A percentile compares a stretch with the other conserved stretches of the same genome.
These are phyloP conservation scores for Pichia sp. DNA, from an alignment of 1,139 yeast species.

Conservation along the genomic window DNA sequence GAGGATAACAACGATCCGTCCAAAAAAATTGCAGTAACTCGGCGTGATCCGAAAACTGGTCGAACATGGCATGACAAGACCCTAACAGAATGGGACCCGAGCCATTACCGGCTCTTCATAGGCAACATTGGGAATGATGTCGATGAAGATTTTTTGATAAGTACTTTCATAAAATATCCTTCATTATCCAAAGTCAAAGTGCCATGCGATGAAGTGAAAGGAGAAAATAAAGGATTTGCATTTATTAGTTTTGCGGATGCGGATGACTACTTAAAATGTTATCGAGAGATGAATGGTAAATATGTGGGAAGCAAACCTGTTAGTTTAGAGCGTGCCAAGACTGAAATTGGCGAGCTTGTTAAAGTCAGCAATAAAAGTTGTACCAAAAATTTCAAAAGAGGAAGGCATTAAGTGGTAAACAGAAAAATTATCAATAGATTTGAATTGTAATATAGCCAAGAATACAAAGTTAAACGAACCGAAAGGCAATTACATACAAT, in stretches of 20 bases:
- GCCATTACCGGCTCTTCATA: slow-evolving; percentile 68
- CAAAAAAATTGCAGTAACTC: slow-evolving; percentile 17
- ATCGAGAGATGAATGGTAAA: slow-evolving; percentile 72
- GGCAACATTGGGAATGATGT: slow-evolving; percentile 74
- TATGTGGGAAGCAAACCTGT: slow-evolving; percentile 74
- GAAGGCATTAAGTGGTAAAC: background rate
- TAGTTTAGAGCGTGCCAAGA: slow-evolving; percentile 60
- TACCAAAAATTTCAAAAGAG: slow-evolving; percentile 3
- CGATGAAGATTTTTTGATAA: slow-evolving; percentile 48
- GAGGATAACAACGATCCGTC: background rate
- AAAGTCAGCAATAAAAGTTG: slow-evolving; percentile 7
- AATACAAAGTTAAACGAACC: too few relatives aligned
- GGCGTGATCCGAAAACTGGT: slow-evolving; percentile 30
- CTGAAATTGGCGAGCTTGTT: slow-evolving; percentile 25
- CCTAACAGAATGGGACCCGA: slow-evolving; percentile 37
- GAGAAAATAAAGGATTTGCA: slow-evolving; percentile 59
- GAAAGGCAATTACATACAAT: too few relatives aligned
- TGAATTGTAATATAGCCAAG: too few relatives aligned
- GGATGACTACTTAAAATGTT: slow-evolving; percentile 64
- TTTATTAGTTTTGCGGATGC: slow-evolving; percentile 63
- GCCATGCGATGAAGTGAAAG: slow-evolving; percentile 40
- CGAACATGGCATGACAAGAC: slow-evolving; percentile 47
- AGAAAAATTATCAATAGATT: background rate
- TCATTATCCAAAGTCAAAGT: slow-evolving; percentile 51
- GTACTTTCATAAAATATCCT: slow-evolving; percentile 51